Percentiles rank a stretch among this genome's conserved stretches.
Evolutionary conservation across 2,329 filamentous ascomycete genomes (phyloP).

Genomic region (Aspergillus sp.): DNA sequence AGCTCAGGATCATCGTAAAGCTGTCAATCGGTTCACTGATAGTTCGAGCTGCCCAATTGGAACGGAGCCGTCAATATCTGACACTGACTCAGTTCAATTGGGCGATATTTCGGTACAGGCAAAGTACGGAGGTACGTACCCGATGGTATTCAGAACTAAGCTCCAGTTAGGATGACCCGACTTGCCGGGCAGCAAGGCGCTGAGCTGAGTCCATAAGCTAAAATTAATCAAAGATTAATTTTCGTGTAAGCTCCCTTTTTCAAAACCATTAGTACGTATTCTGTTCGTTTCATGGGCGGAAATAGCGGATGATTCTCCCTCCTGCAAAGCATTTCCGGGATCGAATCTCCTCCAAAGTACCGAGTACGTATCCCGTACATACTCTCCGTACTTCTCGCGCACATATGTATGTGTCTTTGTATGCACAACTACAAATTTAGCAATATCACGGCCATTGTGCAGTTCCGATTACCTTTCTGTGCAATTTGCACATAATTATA

Average conservation of each 20-base stretch:
- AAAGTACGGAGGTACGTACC: too few relatives aligned
- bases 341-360: background rate
- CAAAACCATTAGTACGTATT: too few relatives aligned
- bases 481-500: too few relatives aligned
- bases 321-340: too few relatives aligned
- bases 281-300: too few relatives aligned
- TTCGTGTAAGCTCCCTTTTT: background rate
- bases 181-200: background rate
- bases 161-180: background rate
- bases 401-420: too few relatives aligned
- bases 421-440: too few relatives aligned
- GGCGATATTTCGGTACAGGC: too few relatives aligned
- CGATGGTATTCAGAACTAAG: background rate
- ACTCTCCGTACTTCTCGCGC: too few relatives aligned
- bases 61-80: background rate
- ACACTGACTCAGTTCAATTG: background rate
- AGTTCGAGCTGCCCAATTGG: background rate
- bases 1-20: background rate
- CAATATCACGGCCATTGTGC: too few relatives aligned
- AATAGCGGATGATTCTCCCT: too few relatives aligned
- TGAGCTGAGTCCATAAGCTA: background rate
- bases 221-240: background rate
- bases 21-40: background rate
- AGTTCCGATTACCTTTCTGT: too few relatives aligned
- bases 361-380: background rate